phyloP scores from a whole-genome alignment of 441 rosid genomes.

The Adansonia rubrostipa region DNA sequence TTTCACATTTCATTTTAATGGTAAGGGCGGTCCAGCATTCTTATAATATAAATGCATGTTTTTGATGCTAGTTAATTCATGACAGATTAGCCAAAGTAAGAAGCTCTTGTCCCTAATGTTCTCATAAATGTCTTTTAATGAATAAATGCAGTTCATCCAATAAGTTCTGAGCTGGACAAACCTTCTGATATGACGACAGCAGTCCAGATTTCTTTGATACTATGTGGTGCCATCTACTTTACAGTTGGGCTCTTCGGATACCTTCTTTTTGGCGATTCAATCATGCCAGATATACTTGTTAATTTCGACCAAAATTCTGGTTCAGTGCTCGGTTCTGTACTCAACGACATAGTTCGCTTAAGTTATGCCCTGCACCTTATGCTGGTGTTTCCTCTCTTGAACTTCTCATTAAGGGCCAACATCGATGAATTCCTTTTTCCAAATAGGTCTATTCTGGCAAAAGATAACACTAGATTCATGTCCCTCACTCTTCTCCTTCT shows the following conservation, averaged over 20 bases:
- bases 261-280: slow-evolving; percentile 71
- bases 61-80: not conserved
- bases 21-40: slow-evolving; percentile 36
- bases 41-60: not conserved
- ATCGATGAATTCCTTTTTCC: slow-evolving; percentile 73
- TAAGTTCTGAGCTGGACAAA: slow-evolving; percentile 63
- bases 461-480: slow-evolving; percentile 62
- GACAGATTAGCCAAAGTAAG: not conserved
- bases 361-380: slow-evolving; percentile 84
- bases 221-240: slow-evolving; percentile 70
- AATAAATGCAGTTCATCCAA: slow-evolving; percentile 78
- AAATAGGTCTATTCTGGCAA: slow-evolving; percentile 36
- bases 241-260: slow-evolving; percentile 73
- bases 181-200: slow-evolving; percentile 71
- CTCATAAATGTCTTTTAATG: not conserved
- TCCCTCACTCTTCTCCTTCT: slow-evolving; percentile 54
- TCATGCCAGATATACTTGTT: slow-evolving; percentile 74
- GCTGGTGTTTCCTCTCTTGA: slow-evolving; percentile 81
- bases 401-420: slow-evolving; percentile 74
- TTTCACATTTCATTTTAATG: slow-evolving; percentile 90
- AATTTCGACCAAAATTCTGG: slow-evolving; percentile 67
- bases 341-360: slow-evolving; percentile 64
- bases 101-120: not conserved
- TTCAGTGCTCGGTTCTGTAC: slow-evolving; percentile 52
- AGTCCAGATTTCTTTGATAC: slow-evolving; percentile 55